Percentiles rank a stretch among this genome's conserved stretches.
Conservation (phyloP, 1,284 basidiomycete genomes). For the Ustilago sp. region DNA sequence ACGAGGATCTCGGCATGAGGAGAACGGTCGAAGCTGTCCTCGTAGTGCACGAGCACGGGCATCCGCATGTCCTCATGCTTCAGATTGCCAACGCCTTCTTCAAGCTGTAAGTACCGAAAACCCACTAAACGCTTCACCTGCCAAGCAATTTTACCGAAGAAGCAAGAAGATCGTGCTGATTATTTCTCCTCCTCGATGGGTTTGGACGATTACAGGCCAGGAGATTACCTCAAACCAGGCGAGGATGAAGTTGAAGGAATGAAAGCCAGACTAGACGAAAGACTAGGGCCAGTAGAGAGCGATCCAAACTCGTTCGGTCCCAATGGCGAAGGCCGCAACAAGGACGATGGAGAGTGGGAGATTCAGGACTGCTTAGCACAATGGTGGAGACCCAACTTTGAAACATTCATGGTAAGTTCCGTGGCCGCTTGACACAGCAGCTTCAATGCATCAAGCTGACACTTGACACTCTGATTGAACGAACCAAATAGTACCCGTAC, state of each 20-base stretch:
- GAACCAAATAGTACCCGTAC: slow-evolving; percentile 84
- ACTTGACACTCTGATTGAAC: neutral
- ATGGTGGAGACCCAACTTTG: slow-evolving; percentile 98
- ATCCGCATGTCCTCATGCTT: slow-evolving; percentile 88
- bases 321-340: slow-evolving; percentile 74
- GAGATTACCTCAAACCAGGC: slow-evolving; percentile 96
- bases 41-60: slow-evolving; percentile 80
- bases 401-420: slow-evolving; percentile 90
- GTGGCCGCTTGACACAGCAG: neutral
- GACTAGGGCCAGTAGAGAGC: slow-evolving; percentile 69
- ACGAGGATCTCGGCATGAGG: slow-evolving; percentile 92
- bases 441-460: neutral
- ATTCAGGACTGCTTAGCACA: slow-evolving; percentile 93
- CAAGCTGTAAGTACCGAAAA: slow-evolving; percentile 81
- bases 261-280: slow-evolving; percentile 85
- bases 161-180: neutral
- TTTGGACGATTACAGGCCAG: slow-evolving; percentile 75
- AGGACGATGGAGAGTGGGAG: slow-evolving; percentile 85
- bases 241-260: slow-evolving; percentile 92
- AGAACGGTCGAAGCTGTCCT: slow-evolving; percentile 95
- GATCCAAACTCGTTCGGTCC: slow-evolving; percentile 58
- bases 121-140: neutral
- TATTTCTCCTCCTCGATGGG: neutral
- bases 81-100: slow-evolving; percentile 99
- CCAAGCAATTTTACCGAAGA: neutral